Base-by-base conservation (phyloP, 768 basidiomycete species). In the Coprinellus aureogranulatus region DNA sequence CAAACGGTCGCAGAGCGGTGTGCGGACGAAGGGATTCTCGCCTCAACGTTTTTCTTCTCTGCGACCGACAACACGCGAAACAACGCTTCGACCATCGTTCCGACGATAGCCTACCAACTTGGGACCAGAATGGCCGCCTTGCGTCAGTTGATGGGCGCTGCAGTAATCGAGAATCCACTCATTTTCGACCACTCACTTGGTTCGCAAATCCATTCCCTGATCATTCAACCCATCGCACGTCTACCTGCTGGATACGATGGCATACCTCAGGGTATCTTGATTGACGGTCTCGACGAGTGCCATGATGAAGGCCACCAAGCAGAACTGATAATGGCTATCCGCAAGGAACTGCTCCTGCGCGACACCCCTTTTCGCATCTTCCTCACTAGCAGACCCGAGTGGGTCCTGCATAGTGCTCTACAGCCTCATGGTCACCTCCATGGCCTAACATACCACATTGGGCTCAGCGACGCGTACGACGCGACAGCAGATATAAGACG, bases 201-300 rank as follows among this genome's bases (percentile, higher is more conserved):
- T 22, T 53, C 44, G 4, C 61, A 61, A 37, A 59, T 56, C 18
- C 41, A 53, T 18, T 47, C 49, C 16, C 49, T 58, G 10, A 30
- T 62, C 23, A 4, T 53, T 30, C 31, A 45, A n/a, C 61, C 61
- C 22, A 39, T 53, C 12, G 18, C 2, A 20, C 42, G 22, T 14
- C 44, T 55, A 5, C 54, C 12, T 12, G 16, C 12, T 11, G 27
- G 34, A 1, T 16, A 4, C 4, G 34, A 55, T 12, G 14, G 11
- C 11, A 20, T 40, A 6, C 42, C 27, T 11, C n/a, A 55, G 3
- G 51, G 22, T 23, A 47, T 62, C 45, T 51, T 56, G 27, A 45
- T 62, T 16, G 61, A 62, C 26, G 61, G 61, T 2, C 42, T 53
- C 20, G 61, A 65, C 44, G 64, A 65, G n/a, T 65, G 61, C 41